Evolutionary conservation across 129 eudicot species (phyloP).

Genomic region (Tagetes erecta): DNA sequence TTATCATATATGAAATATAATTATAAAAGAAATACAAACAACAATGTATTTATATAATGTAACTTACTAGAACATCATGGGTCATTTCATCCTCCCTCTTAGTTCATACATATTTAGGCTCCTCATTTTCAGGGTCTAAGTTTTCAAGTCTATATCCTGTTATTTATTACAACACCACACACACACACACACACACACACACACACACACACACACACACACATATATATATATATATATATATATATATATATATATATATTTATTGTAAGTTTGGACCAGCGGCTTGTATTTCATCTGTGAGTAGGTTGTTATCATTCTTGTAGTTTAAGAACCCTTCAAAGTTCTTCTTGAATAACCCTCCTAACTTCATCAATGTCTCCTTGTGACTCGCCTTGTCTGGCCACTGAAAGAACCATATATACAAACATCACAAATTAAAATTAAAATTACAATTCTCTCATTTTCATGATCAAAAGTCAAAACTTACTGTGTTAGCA

Average conservation of each 20-base stretch:
- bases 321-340: constrained; percentile 68
- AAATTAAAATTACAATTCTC: not conserved
- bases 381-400: constrained; percentile 72
- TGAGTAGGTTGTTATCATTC: constrained; percentile 59
- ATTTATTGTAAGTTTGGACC: constrained; percentile 55
- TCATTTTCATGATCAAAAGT: not conserved
- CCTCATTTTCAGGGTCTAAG: not conserved
- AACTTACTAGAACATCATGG: too few relatives aligned
- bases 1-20: too few relatives aligned
- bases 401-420: constrained; percentile 62
- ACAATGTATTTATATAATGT: too few relatives aligned
- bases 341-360: constrained; percentile 83
- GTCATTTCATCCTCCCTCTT: too few relatives aligned
- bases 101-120: not conserved
- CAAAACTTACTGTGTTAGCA: constrained; percentile 64
- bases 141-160: too few relatives aligned
- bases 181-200: too few relatives aligned
- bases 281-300: constrained; percentile 77
- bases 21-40: too few relatives aligned
- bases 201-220: too few relatives aligned
- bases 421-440: not conserved
- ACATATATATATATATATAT: too few relatives aligned
- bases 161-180: too few relatives aligned
- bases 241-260: too few relatives aligned
- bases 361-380: constrained; percentile 77